Conservation (phyloP, 2,329 filamentous ascomycete species). For the Thielaviopsis euricoi region DNA sequence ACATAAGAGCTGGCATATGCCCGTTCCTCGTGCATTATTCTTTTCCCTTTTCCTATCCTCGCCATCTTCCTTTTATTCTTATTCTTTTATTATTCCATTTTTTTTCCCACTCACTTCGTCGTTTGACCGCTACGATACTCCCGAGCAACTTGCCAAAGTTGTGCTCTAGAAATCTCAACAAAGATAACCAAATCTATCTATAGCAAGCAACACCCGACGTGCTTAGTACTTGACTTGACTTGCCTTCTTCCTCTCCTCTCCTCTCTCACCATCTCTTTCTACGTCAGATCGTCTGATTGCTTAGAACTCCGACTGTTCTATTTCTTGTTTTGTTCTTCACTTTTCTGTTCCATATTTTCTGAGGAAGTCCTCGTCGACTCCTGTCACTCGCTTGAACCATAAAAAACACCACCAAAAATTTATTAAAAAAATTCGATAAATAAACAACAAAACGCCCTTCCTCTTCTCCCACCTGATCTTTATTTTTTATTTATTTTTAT, state of each 20-base stretch:
- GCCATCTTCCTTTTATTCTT: background rate
- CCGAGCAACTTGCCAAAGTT: background rate
- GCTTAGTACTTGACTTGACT: no score
- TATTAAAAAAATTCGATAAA: background rate
- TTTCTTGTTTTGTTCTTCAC: slow-evolving; percentile 12
- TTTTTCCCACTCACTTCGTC: background rate
- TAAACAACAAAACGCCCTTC: background rate
- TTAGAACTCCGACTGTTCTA: background rate
- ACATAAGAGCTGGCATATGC: no score
- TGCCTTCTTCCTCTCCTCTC: slow-evolving; percentile 14
- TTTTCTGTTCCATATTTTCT: slow-evolving; percentile 16
- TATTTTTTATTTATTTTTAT: no score
- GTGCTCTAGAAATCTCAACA: background rate
- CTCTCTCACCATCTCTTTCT: slow-evolving; percentile 8
- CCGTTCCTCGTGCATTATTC: background rate
- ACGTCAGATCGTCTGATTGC: slow-evolving; percentile 2
- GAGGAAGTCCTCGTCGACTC: slow-evolving; percentile 61
- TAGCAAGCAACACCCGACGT: no score
- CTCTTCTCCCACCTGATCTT: no score
- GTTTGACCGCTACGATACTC: background rate
- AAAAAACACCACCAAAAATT: background rate
- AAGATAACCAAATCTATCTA: no score
- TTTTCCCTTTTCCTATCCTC: background rate
- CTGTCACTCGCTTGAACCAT: slow-evolving; percentile 51
- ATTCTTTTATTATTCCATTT: background rate